phyloP scores from a whole-genome alignment of 129 eudicot species.

The Pseudognaphalium luteoalbum region DNA sequence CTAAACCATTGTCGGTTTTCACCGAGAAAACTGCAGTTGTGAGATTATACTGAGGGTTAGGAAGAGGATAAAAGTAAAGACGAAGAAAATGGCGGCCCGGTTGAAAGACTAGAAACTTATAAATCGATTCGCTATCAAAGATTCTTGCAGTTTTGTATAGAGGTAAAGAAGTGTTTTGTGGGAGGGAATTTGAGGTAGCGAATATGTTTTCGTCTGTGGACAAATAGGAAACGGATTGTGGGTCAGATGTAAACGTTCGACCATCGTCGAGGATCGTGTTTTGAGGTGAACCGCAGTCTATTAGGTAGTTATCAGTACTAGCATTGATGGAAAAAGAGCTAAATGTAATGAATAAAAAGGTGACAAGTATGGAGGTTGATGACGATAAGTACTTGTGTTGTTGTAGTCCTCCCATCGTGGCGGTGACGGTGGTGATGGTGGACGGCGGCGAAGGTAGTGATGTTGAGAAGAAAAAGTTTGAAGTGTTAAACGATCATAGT shows the following conservation, averaged over 20 bases:
- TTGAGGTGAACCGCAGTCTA: constrained; percentile 76
- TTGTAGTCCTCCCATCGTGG: constrained; percentile 22
- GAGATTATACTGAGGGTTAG: constrained; percentile 60
- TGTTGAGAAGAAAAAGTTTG: not conserved
- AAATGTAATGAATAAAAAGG: constrained; percentile 19
- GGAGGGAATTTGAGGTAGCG: constrained; percentile 43
- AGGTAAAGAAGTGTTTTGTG: constrained; percentile 37
- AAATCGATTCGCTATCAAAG: constrained; percentile 62
- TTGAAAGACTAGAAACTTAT: constrained; percentile 62
- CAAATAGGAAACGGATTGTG: constrained; percentile 67
- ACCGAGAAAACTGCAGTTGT: constrained; percentile 67
- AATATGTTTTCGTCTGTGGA: constrained; percentile 71
- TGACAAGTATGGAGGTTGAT: not conserved
- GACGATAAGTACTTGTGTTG: not conserved
- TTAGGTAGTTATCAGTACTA: constrained; percentile 61
- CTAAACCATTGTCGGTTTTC: constrained; percentile 54
- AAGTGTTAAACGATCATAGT: constrained; percentile 14
- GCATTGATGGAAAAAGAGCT: constrained; percentile 9
- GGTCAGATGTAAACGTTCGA: constrained; percentile 85
- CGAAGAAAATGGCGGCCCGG: constrained; percentile 79
- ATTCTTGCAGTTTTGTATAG: constrained; percentile 73
- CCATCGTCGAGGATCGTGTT: constrained; percentile 72
- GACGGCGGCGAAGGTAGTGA: not conserved
- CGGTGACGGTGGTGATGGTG: not conserved
- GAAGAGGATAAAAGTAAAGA: constrained; percentile 72